These are phyloP conservation scores for Scytalidium lignicola DNA, from an alignment of 2,329 filamentous ascomycete species.

Conservation along the genomic window DNA sequence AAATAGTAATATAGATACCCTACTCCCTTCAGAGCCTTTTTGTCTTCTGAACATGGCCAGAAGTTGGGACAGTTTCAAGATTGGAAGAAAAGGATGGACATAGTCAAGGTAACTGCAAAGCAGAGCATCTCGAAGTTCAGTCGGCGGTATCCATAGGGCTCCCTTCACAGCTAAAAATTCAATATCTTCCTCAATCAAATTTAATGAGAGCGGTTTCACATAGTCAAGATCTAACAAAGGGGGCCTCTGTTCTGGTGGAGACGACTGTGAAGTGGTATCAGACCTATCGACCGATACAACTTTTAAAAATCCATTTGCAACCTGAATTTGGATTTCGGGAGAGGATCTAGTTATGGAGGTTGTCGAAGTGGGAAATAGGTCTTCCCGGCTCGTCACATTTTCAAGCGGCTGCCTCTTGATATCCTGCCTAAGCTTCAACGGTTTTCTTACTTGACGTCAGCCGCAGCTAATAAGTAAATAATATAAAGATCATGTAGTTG, in stretches of 20 bases:
- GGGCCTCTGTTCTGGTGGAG: background rate
- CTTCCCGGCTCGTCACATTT: background rate
- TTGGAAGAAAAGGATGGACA: constrained; percentile 85
- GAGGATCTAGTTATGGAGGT: background rate
- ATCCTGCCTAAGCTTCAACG: background rate
- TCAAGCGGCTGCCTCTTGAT: background rate
- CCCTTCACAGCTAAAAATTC: constrained; percentile 77
- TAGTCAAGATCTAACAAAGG: constrained; percentile 46
- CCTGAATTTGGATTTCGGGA: background rate
- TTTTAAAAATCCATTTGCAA: background rate
- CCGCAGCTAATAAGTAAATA: background rate
- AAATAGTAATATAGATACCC: constrained; percentile 78
- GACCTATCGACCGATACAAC: background rate
- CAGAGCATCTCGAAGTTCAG: constrained; percentile 68
- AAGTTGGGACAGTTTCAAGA: constrained; percentile 63
- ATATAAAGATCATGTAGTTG: background rate
- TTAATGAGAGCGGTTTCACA: constrained; percentile 69
- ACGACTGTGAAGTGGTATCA: background rate
- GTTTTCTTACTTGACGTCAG: background rate
- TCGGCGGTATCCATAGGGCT: constrained; percentile 67
- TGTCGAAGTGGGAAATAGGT: background rate
- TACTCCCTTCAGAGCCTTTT: constrained; percentile 48
- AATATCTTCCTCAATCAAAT: constrained; percentile 72
- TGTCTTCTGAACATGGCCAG: constrained; percentile 22
- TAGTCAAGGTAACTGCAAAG: constrained; percentile 78